phyloP scores from a whole-genome alignment of 1,139 yeast species.

The Pichiaceae sp. region DNA sequence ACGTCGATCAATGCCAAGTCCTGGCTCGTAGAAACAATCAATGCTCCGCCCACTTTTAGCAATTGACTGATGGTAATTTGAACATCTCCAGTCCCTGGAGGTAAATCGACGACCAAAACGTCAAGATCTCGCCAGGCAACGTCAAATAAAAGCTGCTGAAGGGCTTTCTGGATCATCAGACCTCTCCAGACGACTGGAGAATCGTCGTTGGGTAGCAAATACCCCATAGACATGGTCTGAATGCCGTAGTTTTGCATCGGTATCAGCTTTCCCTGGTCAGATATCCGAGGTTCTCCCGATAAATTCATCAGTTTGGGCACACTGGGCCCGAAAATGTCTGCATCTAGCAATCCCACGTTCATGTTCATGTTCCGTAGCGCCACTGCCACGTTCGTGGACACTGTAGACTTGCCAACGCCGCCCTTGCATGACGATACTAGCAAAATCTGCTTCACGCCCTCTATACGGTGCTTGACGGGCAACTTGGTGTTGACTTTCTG shows the following conservation, averaged over 20 bases:
- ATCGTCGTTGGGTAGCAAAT: constrained; percentile 54
- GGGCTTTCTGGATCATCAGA: constrained; percentile 77
- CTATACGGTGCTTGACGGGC: constrained; percentile 47
- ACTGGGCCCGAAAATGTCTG: constrained; percentile 78
- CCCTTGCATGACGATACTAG: constrained; percentile 64
- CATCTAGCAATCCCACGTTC: constrained; percentile 65
- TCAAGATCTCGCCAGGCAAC: constrained; percentile 75
- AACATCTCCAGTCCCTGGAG: constrained; percentile 90
- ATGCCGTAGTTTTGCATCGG: constrained; percentile 76
- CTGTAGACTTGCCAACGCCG: constrained; percentile 44
- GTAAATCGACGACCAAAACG: constrained; percentile 71
- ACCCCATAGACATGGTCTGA: constrained; percentile 88
- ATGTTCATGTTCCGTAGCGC: constrained; percentile 48
- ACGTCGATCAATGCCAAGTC: constrained; percentile 81
- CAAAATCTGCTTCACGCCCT: constrained; percentile 53
- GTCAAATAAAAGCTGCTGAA: constrained; percentile 73
- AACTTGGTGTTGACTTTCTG: constrained; percentile 39
- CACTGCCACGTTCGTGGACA: constrained; percentile 58
- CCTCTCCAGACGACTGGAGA: constrained; percentile 85
- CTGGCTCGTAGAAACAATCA: constrained; percentile 81
- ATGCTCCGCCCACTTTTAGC: constrained; percentile 68
- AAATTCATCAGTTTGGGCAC: constrained; percentile 58
- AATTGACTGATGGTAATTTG: constrained; percentile 78
- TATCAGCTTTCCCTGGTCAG: constrained; percentile 44
- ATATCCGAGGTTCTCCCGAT: constrained; percentile 56